These are phyloP conservation scores for sorghum (Sorghum bicolor) DNA, from an alignment of 176 grass and related monocot species.

Conservation along the genomic window Sorghum_bicolor_NCBIv3 NC_012873.2:66505501-66506000, in stretches of 20 bases:
- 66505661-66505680: neutral
- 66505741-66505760: neutral
- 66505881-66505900: neutral
- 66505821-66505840: no score
- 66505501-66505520: neutral
- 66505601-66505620: neutral
- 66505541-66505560: neutral
- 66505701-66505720: neutral
- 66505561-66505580: neutral
- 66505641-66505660: neutral
- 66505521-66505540: neutral
- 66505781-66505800: neutral
- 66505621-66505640: neutral
- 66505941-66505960: conserved; percentile 7
- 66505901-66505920: neutral
- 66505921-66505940: neutral
- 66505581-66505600: neutral
- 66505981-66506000: neutral
- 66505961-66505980: neutral
- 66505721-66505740: neutral
- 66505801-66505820: no score
- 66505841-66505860: neutral
- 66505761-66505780: neutral
- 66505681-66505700: neutral
- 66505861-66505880: conserved; percentile 39